Conservation (phyloP, 2,329 filamentous ascomycete species). For the Cordyceps fumosorosea region DNA sequence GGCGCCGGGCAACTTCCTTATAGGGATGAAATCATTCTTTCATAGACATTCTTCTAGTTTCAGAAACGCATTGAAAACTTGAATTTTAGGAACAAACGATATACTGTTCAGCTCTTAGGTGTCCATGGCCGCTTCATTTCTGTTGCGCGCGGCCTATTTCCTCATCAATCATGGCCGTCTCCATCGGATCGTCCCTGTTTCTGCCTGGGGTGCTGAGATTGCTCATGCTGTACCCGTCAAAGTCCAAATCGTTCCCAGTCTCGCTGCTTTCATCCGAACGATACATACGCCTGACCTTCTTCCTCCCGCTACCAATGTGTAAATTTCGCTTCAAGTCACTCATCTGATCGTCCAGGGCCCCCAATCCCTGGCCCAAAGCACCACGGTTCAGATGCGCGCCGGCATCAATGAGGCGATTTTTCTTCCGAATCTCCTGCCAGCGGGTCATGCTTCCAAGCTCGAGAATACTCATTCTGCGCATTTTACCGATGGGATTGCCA, state of each 20-base stretch:
- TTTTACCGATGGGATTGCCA: conserved; percentile 63
- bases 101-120: not conserved
- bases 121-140: not conserved
- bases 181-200: conserved; percentile 8
- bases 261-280: conserved; percentile 21
- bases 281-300: conserved; percentile 18
- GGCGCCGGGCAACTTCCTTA: not conserved
- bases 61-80: not conserved
- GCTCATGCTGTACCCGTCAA: conserved; percentile 13
- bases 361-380: conserved; percentile 29
- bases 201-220: conserved; percentile 10
- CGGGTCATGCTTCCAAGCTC: conserved; percentile 62
- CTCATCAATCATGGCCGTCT: conserved; percentile 7
- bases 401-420: conserved; percentile 50
- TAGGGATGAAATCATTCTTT: not conserved
- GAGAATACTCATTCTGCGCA: conserved; percentile 62
- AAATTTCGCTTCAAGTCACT: conserved; percentile 28
- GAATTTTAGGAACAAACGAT: not conserved
- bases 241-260: conserved; percentile 10
- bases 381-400: conserved; percentile 30
- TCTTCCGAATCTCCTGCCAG: conserved; percentile 65
- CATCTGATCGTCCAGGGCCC: conserved; percentile 31
- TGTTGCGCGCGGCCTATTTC: not conserved
- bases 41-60: not conserved
- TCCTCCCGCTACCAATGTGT: conserved; percentile 23